Evolutionary conservation across 164 flowering plant genomes (phyloP), one percentile per base, ranked within the genome.

Genomic region (Cinnamomum micranthum): DNA sequence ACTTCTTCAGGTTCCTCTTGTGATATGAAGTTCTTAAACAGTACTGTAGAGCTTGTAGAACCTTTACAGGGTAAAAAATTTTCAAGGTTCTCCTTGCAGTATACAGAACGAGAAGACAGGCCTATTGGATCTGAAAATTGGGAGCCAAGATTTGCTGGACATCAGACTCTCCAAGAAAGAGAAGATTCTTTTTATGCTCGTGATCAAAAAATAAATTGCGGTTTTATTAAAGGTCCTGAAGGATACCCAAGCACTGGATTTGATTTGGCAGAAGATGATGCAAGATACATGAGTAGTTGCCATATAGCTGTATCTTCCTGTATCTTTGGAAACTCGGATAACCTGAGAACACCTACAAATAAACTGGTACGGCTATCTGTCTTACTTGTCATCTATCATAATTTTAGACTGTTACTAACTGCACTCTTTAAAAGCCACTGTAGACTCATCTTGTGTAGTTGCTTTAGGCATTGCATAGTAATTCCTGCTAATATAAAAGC

Each of bases 251-350:
- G 99, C 75, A 92, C 97, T 23, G 97, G 99, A 72, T 95, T 95
- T 86, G 98, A 95, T 84, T 81, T 95, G 86, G 86, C 94, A 35
- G 98, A 95, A 85, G 96, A 95, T 91, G 99, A 95, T 84, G 79
- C 77, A 69, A 87, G 83, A 76, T 93, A 84, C 80, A 89, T 93
- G 76, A 87, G 90, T 69, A 87, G 87, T 78, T 95, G 99, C 82
- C 97, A 93, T 81, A 87, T 93, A 81, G 99, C 99, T 78, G 99
- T 95, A n/a, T 78, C 87, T 68, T 95, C 99, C 35, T 95, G 99
- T 88, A 95, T 95, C 67, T 95, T 95, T 87, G 99, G 99, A 65
- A 95, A 90, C 81, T 95, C 99, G 52, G 99, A 95, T 82, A 90
- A 88, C 73, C 77, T 95, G 82, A 86, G 97, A 81, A 75, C 87